Conservation (phyloP, 176 grass and related monocot species). For the Panicum miliaceum region DNA sequence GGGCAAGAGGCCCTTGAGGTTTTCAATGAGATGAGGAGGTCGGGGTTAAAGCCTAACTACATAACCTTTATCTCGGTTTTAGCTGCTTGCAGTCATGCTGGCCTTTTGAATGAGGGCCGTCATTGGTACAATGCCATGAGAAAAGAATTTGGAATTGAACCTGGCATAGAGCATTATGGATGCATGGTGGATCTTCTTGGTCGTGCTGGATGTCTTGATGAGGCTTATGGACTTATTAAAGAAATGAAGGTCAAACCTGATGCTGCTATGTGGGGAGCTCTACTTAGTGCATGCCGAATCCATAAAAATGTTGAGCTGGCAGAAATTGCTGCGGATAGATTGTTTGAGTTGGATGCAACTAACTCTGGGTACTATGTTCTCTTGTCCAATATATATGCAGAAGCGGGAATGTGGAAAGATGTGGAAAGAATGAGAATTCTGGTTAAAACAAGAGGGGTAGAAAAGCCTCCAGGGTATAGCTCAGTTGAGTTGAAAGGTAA, state of each 20-base stretch:
- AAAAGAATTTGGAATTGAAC: slow-evolving; percentile 63
- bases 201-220: slow-evolving; percentile 74
- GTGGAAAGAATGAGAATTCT: slow-evolving; percentile 72
- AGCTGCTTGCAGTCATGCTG: slow-evolving; percentile 85
- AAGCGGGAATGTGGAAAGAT: slow-evolving; percentile 82
- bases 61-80: slow-evolving; percentile 88
- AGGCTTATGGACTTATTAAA: slow-evolving; percentile 78
- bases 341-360: slow-evolving; percentile 78
- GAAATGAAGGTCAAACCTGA: slow-evolving; percentile 87
- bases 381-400: slow-evolving; percentile 87
- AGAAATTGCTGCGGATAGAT: slow-evolving; percentile 72
- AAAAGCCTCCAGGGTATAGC: slow-evolving; percentile 89
- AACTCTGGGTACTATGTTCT: slow-evolving; percentile 86
- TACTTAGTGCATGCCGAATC: slow-evolving; percentile 77
- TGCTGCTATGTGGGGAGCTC: slow-evolving; percentile 82
- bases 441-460: slow-evolving; percentile 70
- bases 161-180: slow-evolving; percentile 83
- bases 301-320: slow-evolving; percentile 90
- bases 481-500: slow-evolving; percentile 77
- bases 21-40: slow-evolving; percentile 72
- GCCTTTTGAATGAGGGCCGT: slow-evolving; percentile 72
- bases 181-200: slow-evolving; percentile 92
- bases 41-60: slow-evolving; percentile 76
- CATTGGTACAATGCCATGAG: slow-evolving; percentile 79
- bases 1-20: slow-evolving; percentile 66